phyloP scores from a whole-genome alignment of 1,284 basidiomycete species.

The Xerocomus nothofagi region DNA sequence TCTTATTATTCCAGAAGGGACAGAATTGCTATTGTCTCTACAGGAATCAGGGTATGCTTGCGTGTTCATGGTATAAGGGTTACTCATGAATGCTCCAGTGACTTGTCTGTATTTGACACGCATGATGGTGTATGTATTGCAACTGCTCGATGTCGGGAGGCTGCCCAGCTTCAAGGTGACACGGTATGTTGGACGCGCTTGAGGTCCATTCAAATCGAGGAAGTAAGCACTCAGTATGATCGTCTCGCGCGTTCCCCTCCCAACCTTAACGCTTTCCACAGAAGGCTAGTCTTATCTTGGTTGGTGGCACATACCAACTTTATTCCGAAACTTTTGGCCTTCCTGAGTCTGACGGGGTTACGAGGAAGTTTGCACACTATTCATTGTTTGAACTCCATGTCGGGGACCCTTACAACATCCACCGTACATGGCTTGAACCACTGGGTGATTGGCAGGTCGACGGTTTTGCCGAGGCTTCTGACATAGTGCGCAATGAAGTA shows the following conservation, averaged over 20 bases:
- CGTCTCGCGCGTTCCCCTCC: background rate
- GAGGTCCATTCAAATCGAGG: slow-evolving; percentile 23
- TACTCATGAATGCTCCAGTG: slow-evolving; percentile 32
- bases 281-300: slow-evolving; percentile 24
- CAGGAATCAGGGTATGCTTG: slow-evolving; percentile 40
- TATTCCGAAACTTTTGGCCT: slow-evolving; percentile 29
- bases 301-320: slow-evolving; percentile 24
- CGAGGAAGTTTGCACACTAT: slow-evolving; percentile 29
- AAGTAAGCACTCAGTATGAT: slow-evolving; percentile 13
- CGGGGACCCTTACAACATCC: slow-evolving; percentile 36
- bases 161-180: background rate
- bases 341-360: slow-evolving; percentile 16
- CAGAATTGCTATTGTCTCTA: slow-evolving; percentile 47
- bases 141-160: slow-evolving; percentile 26
- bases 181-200: slow-evolving; percentile 21
- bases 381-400: slow-evolving; percentile 48
- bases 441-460: slow-evolving; percentile 58
- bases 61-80: background rate
- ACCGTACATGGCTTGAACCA: slow-evolving; percentile 44
- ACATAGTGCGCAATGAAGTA: slow-evolving; percentile 40
- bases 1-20: slow-evolving; percentile 44
- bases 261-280: slow-evolving; percentile 8
- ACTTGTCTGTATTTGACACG: slow-evolving; percentile 43
- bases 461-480: slow-evolving; percentile 45
- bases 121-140: slow-evolving; percentile 46